Conservation (phyloP, 1,139 yeast genomes). For the Candida glucosophila region DNA sequence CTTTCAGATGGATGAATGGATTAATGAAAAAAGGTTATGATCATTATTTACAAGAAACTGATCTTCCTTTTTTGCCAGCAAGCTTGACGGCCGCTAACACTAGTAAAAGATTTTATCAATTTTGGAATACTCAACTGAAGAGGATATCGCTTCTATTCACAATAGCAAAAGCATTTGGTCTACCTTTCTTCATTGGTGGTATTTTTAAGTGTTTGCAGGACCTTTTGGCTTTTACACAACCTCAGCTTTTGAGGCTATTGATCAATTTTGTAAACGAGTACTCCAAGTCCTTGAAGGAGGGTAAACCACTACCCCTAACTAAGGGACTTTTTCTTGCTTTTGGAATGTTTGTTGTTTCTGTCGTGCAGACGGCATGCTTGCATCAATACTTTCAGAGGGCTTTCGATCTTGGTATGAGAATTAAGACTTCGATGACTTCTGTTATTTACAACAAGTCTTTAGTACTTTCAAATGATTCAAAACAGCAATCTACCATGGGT, state of each 20-base stretch:
- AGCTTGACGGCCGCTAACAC: constrained; percentile 48
- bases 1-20: constrained; percentile 90
- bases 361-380: constrained; percentile 72
- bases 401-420: constrained; percentile 84
- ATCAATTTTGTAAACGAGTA: constrained; percentile 81
- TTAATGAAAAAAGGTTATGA: constrained; percentile 80
- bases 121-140: constrained; percentile 46
- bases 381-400: constrained; percentile 92
- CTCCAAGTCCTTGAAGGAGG: constrained; percentile 28
- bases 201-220: constrained; percentile 76
- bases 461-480: constrained; percentile 75
- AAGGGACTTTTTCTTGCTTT: constrained; percentile 78
- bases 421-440: constrained; percentile 73
- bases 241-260: constrained; percentile 68
- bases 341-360: constrained; percentile 77
- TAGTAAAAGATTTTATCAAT: constrained; percentile 40
- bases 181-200: constrained; percentile 61
- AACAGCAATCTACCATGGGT: constrained; percentile 78
- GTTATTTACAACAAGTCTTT: constrained; percentile 76
- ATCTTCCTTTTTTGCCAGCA: constrained; percentile 73
- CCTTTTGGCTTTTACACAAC: constrained; percentile 76
- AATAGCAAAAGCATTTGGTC: constrained; percentile 61
- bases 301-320: constrained; percentile 50
- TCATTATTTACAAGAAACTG: constrained; percentile 64
- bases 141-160: constrained; percentile 64